These are phyloP conservation scores for Russula sp. DNA, from an alignment of 768 basidiomycete genomes.

Conservation along the genomic window DNA sequence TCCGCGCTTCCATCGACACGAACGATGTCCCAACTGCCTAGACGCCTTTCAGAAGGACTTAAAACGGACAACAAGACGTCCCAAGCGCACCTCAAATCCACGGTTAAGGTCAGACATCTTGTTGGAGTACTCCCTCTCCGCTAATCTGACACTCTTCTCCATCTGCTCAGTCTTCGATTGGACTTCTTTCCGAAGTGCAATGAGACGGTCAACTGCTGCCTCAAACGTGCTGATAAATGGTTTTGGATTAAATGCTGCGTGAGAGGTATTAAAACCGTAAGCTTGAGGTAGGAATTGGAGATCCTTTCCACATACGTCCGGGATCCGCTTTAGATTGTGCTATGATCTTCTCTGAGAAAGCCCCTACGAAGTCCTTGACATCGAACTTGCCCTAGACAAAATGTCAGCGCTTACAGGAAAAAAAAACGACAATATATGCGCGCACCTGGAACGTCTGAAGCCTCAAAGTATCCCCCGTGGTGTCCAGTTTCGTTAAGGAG, in stretches of 20 bases:
- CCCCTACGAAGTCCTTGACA: conserved; percentile 83
- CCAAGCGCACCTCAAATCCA: conserved; percentile 78
- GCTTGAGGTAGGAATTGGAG: not conserved
- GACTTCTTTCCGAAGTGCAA: conserved; percentile 84
- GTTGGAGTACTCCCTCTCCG: conserved; percentile 92
- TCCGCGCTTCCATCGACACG: conserved; percentile 82
- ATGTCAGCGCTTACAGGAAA: not conserved
- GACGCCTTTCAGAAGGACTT: conserved; percentile 10
- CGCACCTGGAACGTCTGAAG: conserved; percentile 29
- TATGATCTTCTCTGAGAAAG: conserved; percentile 85
- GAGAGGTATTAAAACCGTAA: not conserved
- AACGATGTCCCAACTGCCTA: conserved; percentile 89
- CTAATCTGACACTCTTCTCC: conserved; percentile 84
- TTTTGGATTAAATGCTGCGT: conserved; percentile 84
- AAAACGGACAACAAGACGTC: conserved; percentile 6
- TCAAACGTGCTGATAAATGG: conserved; percentile 94
- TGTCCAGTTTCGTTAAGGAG: conserved; percentile 4
- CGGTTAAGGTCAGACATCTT: conserved; percentile 90
- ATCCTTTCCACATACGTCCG: conserved; percentile 60
- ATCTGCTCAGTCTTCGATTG: conserved; percentile 87
- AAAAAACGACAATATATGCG: no score
- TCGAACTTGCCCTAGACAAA: conserved; percentile 79
- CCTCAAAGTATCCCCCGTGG: conserved; percentile 15
- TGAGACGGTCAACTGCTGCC: conserved; percentile 81
- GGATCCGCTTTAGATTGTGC: conserved; percentile 76